Evolutionary conservation across 768 basidiomycete species (phyloP), one percentile per base, ranked within the genome.

Genomic region (Russula vinacea): DNA sequence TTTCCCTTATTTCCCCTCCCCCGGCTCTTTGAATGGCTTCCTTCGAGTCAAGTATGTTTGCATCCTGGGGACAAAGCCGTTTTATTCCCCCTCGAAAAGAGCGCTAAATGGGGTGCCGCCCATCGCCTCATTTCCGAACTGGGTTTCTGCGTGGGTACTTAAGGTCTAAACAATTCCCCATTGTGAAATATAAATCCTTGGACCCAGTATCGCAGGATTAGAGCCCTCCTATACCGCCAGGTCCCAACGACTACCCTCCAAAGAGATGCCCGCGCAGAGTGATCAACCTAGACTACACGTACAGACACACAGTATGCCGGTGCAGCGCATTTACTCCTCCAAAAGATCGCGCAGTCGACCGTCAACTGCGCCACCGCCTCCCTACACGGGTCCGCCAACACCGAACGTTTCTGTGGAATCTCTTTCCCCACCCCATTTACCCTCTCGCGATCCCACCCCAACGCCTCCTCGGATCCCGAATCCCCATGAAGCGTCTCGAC

Each of bases 341-440:
- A 54, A 44, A 49, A 54, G 16, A 22, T 5, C 11, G 6, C 42
- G 11, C 52, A 13, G 22, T 22, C 58, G 35, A 9, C 22, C 2
- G 22, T 2, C 45, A 10, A 39, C 54, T 4, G 45, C 37, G 4
- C 51, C 62, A 16, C 63, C 63, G 3, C 62, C 62, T 17, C 57
- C 57, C 5, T 64, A 64, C 45, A 29, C 44, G 19, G n/a, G 0
- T 5, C 45, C 44, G n/a, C 11, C 57, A 29, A 10, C 16, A 6
- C 24, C 52, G 6, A 22, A 39, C 37, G 44, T 10, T 26, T 29
- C 63, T 42, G 11, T 16, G n/a, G 10, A 26, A 14, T 11, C 60
- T 7, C 33, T 6, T 35, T 26, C 19, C 24, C 47, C 9, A 14
- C n/a, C 58, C 17, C 58, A 50, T 17, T 29, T 6, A 9, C 16